Percentiles rank a stretch among this genome's conserved stretches.
phyloP scores from a whole-genome alignment of 257 asterid genomes.

The Buddleja alternifolia region DNA sequence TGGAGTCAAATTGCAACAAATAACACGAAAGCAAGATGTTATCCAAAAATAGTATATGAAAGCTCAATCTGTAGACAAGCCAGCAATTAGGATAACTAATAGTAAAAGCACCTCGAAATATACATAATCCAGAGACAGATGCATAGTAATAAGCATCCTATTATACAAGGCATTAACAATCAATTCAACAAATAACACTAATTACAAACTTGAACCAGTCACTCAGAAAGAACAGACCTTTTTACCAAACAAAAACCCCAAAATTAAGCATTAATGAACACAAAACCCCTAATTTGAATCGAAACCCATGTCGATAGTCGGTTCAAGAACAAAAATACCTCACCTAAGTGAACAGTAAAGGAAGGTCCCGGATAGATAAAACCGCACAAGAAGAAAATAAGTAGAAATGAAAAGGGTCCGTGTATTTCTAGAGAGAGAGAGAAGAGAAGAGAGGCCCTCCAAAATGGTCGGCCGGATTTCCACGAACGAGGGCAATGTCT shows the following conservation, averaged over 20 bases:
- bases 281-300: conserved; percentile 13
- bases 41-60: not conserved
- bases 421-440: conserved; percentile 26
- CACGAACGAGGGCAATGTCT: conserved; percentile 16
- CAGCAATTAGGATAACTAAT: not conserved
- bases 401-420: conserved; percentile 19
- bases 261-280: conserved; percentile 9
- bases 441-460: conserved; percentile 29
- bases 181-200: conserved; percentile 18
- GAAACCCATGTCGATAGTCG: conserved; percentile 21
- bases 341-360: conserved; percentile 22
- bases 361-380: conserved; percentile 18
- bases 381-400: not conserved
- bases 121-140: conserved; percentile 4
- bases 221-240: not conserved
- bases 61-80: conserved; percentile 12
- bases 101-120: not conserved
- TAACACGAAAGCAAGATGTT: conserved; percentile 9
- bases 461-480: conserved; percentile 38
- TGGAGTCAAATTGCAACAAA: not conserved
- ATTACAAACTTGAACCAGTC: conserved; percentile 11
- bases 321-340: conserved; percentile 20
- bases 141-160: not conserved
- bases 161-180: not conserved
- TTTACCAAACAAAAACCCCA: conserved; percentile 16